phyloP scores from a whole-genome alignment of 1,284 basidiomycete species.

The Cutaneotrichosporon cyanovorans region DNA sequence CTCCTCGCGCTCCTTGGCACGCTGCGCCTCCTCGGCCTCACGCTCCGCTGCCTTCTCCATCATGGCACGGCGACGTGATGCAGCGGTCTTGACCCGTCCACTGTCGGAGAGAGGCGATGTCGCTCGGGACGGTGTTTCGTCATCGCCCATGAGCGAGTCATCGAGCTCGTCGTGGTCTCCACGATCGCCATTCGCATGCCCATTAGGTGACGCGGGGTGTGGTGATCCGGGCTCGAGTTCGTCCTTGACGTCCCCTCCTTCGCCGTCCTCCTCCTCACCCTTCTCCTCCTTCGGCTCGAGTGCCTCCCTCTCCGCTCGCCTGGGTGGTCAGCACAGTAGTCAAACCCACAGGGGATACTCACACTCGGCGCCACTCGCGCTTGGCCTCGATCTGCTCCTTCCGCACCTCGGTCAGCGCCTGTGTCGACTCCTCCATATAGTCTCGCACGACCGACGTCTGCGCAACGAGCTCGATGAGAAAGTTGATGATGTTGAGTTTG shows the following conservation, averaged over 20 bases:
- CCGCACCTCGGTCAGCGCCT: constrained; percentile 78
- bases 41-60: constrained; percentile 39
- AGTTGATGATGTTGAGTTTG: constrained; percentile 75
- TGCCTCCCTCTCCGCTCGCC: constrained; percentile 43
- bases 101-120: constrained; percentile 5
- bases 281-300: constrained; percentile 40
- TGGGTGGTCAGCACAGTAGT: constrained; percentile 6
- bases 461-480: constrained; percentile 81
- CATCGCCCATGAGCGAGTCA: constrained; percentile 17
- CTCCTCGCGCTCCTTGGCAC: constrained; percentile 44
- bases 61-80: constrained; percentile 38
- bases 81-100: constrained; percentile 9
- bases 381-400: constrained; percentile 96
- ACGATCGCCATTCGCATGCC: constrained; percentile 18
- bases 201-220: constrained; percentile 21
- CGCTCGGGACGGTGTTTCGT: constrained; percentile 10
- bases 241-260: constrained; percentile 54
- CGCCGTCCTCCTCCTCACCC: constrained; percentile 53
- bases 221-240: constrained; percentile 21
- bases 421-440: constrained; percentile 85
- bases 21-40: constrained; percentile 54
- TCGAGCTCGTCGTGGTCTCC: constrained; percentile 41
- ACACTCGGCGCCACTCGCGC: constrained; percentile 76
- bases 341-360: constrained; percentile 46
- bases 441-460: constrained; percentile 79